Evolutionary conservation across 129 eudicot species (phyloP).

Genomic region (Helichrysum umbraculigerum): DNA sequence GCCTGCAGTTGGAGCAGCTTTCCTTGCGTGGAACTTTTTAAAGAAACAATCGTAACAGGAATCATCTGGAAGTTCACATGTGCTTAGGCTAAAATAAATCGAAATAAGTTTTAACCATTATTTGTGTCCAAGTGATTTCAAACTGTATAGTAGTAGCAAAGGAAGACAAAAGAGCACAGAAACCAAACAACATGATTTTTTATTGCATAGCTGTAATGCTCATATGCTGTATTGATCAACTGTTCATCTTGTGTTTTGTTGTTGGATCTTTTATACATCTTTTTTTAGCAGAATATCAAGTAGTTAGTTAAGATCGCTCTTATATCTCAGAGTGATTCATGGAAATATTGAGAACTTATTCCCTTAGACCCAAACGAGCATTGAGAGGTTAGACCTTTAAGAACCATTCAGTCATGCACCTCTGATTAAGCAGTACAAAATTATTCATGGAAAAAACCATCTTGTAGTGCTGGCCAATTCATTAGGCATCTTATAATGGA

Average conservation of each 20-base stretch:
- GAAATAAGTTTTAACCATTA: slow-evolving; percentile 10
- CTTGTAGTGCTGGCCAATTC: background rate
- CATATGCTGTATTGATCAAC: slow-evolving; percentile 21
- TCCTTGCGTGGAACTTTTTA: slow-evolving; percentile 84
- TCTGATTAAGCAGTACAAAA: background rate
- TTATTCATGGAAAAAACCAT: background rate
- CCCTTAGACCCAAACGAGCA: background rate
- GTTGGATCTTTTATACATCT: background rate
- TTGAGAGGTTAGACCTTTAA: background rate
- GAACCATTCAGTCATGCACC: background rate
- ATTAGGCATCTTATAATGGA: too few relatives aligned
- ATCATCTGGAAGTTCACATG: slow-evolving; percentile 27
- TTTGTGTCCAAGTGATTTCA: slow-evolving; percentile 7
- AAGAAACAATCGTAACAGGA: slow-evolving; percentile 40
- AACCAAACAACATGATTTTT: slow-evolving; percentile 20
- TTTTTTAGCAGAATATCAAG: background rate
- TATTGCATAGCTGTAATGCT: slow-evolving; percentile 10
- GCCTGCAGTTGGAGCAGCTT: slow-evolving; percentile 97
- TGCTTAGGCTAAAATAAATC: slow-evolving; percentile 11
- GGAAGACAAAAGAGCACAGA: slow-evolving; percentile 19
- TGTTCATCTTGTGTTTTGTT: slow-evolving; percentile 11
- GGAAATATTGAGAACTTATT: background rate
- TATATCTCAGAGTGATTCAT: background rate
- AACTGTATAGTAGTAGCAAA: slow-evolving; percentile 33
- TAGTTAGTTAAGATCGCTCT: background rate